These are phyloP conservation scores for Zanthoxylum bungeanum DNA, from an alignment of 345 rosid genomes.

Conservation along the genomic window DNA sequence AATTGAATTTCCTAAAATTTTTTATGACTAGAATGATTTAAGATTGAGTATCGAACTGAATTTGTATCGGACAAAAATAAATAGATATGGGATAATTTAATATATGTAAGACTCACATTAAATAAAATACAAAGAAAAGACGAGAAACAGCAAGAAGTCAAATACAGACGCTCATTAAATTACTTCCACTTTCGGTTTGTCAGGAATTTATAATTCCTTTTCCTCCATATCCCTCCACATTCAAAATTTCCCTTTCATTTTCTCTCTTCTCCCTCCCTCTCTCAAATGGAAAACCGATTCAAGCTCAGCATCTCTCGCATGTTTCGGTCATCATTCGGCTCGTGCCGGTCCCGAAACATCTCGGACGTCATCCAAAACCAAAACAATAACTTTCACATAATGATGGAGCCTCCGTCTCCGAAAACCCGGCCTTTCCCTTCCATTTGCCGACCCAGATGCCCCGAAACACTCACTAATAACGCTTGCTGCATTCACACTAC, in stretches of 20 bases:
- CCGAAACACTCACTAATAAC: too few species aligned
- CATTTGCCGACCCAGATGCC: conserved; percentile 36
- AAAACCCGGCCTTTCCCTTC: conserved; percentile 39
- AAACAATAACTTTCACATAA: conserved; percentile 1
- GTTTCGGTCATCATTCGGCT: conserved; percentile 53
- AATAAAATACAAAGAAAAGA: conserved; percentile 25
- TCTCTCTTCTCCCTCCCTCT: conserved; percentile 6
- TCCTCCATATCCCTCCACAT: not conserved
- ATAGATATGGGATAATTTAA: too few species aligned
- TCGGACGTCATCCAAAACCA: conserved; percentile 51
- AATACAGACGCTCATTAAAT: not conserved
- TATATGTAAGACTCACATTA: too few species aligned
- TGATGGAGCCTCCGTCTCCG: conserved; percentile 20
- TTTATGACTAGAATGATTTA: too few species aligned
- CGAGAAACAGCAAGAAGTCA: conserved; percentile 21
- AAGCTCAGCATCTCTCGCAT: conserved; percentile 59
- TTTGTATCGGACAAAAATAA: too few species aligned
- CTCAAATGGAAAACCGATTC: conserved; percentile 56
- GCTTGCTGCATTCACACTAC: too few species aligned
- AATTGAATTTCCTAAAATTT: too few species aligned
- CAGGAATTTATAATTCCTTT: not conserved
- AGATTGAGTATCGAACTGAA: too few species aligned
- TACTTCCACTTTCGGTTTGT: conserved; percentile 2
- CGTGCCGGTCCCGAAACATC: conserved; percentile 56
- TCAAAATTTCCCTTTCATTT: not conserved